phyloP scores from a whole-genome alignment of 495 filamentous ascomycete species.

The Neohortaea acidophila region DNA sequence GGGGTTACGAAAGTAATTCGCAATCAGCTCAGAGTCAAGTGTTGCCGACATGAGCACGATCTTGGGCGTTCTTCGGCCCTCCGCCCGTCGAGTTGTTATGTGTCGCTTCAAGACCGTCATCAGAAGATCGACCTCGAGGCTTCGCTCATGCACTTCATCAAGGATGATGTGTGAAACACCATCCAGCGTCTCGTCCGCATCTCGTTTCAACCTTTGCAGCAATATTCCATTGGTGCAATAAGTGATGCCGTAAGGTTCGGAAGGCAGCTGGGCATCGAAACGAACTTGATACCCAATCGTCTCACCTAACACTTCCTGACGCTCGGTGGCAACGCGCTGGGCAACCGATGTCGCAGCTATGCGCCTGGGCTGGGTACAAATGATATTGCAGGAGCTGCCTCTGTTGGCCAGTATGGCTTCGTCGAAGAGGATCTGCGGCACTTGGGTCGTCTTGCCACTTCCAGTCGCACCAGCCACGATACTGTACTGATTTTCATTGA shows the following conservation, averaged over 20 bases:
- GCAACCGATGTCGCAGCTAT: slow-evolving; percentile 43
- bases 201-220: slow-evolving; percentile 34
- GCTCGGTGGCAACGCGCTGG: slow-evolving; percentile 38
- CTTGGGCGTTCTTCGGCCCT: slow-evolving; percentile 32
- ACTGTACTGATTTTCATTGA: slow-evolving; percentile 35
- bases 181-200: slow-evolving; percentile 29
- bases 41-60: slow-evolving; percentile 48
- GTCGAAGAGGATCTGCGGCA: slow-evolving; percentile 45
- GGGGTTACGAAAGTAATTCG: slow-evolving; percentile 35
- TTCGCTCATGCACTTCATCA: slow-evolving; percentile 48
- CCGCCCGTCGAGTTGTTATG: slow-evolving; percentile 25
- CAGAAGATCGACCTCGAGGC: slow-evolving; percentile 40
- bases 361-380: slow-evolving; percentile 44
- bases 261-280: slow-evolving; percentile 32
- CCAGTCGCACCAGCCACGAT: slow-evolving; percentile 44
- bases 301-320: slow-evolving; percentile 34
- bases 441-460: slow-evolving; percentile 46
- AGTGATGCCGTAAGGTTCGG: slow-evolving; percentile 30
- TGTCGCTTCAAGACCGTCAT: slow-evolving; percentile 39
- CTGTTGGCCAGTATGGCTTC: slow-evolving; percentile 30
- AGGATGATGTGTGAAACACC: slow-evolving; percentile 39
- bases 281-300: slow-evolving; percentile 41
- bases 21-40: slow-evolving; percentile 39
- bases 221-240: slow-evolving; percentile 46
- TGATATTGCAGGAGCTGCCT: slow-evolving; percentile 36